Percentiles rank a stretch among this genome's conserved stretches.
phyloP scores from a whole-genome alignment of 2,329 filamentous ascomycete species.

The Ramichloridium luteum region DNA sequence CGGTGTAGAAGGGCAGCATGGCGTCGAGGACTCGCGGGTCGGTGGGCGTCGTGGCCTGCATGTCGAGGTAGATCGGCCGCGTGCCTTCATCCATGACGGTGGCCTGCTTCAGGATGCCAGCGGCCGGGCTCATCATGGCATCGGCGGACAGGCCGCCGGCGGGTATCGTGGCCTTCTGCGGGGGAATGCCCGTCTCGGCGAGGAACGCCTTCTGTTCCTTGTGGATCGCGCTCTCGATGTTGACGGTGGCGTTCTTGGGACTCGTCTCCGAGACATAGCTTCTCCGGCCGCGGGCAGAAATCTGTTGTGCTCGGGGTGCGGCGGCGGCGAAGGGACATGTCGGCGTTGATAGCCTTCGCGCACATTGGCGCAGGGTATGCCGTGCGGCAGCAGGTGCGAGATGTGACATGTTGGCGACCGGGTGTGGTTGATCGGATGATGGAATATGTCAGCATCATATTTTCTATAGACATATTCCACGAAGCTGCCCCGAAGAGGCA shows the following conservation, averaged over 20 bases:
- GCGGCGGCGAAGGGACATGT: constrained; percentile 29
- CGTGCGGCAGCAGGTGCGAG: constrained; percentile 56
- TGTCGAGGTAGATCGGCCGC: constrained; percentile 92
- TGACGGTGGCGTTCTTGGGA: constrained; percentile 67
- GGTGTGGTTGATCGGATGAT: no score
- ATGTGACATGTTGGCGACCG: constrained; percentile 37
- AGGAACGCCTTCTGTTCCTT: constrained; percentile 73
- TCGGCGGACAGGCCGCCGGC: constrained; percentile 47
- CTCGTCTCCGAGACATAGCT: constrained; percentile 77
- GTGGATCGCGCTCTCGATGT: constrained; percentile 70
- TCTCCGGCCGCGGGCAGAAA: constrained; percentile 27
- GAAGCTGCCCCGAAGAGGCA: no score
- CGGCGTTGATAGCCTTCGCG: constrained; percentile 35
- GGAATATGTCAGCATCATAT: no score
- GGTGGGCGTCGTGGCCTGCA: constrained; percentile 92
- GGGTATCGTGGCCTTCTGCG: constrained; percentile 47
- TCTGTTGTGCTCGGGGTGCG: constrained; percentile 29
- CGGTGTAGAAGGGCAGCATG: constrained; percentile 91
- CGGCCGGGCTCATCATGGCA: constrained; percentile 57
- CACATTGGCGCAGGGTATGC: constrained; percentile 55
- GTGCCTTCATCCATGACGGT: constrained; percentile 87
- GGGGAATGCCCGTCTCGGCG: constrained; percentile 42
- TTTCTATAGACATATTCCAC: no score
- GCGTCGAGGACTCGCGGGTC: constrained; percentile 90
- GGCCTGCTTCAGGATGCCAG: constrained; percentile 77